Evolutionary conservation across 495 filamentous ascomycete genomes (phyloP), one percentile per base, ranked within the genome.

Genomic region (Penicillium canescens): DNA sequence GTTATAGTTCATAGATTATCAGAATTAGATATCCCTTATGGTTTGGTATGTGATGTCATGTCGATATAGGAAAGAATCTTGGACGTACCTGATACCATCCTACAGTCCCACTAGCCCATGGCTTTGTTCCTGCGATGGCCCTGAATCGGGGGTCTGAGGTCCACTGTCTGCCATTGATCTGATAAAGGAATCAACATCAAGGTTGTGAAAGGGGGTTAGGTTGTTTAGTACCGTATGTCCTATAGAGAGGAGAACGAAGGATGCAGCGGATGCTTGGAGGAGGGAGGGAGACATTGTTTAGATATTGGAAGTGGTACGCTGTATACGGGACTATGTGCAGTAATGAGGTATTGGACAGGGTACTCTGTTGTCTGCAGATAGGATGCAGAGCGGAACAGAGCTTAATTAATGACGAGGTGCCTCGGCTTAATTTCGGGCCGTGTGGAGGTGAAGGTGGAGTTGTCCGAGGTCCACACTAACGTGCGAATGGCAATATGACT

Each of bases 41-140:
- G 18, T 18, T 18, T 18, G 18, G 18, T 18, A 23, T 12, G 23
- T 46, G 11, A 13, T 34, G 18, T 28, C 20, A 43, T 10, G 9
- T 43, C 1, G 23, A 42, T 1, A 43, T 11, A 14, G 28, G 23
- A 43, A 18, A 18, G 18, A 1, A 18, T 18, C 18, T 18, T 10
- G 3, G 18, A 43, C 59, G 13, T 56, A 67, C 66, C 59, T 70
- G 67, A 38, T 65, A 70, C 67, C 67, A 70, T 5, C 67, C 67
- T 6, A 68, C 56, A 34, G 55, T 63, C 7, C 64, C 66, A 45
- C 61, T 56, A 35, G 64, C 54, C 66, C 66, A 69, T 0, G 66
- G 44, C 52, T 52, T 60, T 0, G 59, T 55, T 31, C 60, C 53
- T 24, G 55, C 42, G 43, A 65, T 65, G 12, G 47, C 47, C 42